These are phyloP conservation scores for Dioszegia crocea DNA, from an alignment of 768 basidiomycete species.

Conservation along the genomic window DNA sequence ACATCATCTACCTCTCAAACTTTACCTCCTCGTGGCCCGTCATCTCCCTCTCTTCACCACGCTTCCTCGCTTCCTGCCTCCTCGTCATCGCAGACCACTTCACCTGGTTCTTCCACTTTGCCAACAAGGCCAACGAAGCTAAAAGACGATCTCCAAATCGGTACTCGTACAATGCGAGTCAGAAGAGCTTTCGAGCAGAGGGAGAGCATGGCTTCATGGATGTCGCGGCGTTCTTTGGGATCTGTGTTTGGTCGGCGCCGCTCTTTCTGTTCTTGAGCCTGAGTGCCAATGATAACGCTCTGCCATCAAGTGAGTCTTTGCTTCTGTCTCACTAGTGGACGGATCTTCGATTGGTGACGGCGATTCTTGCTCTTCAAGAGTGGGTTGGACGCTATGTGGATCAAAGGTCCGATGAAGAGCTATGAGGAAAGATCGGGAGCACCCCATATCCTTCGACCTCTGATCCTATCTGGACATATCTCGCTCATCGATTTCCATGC, in stretches of 20 bases:
- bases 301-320: conserved; percentile 58
- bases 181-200: background rate
- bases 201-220: conserved; percentile 50
- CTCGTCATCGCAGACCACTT: conserved; percentile 89
- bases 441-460: too few species aligned
- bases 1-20: conserved; percentile 85
- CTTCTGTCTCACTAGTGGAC: too few species aligned
- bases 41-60: conserved; percentile 79
- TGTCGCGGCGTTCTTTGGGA: conserved; percentile 55
- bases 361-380: too few species aligned
- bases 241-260: conserved; percentile 61
- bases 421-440: too few species aligned
- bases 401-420: too few species aligned
- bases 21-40: conserved; percentile 86
- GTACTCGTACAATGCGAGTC: conserved; percentile 30
- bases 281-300: conserved; percentile 92
- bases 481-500: too few species aligned
- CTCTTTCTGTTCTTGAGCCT: conserved; percentile 92
- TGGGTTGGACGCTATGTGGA: too few species aligned
- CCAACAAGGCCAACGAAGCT: conserved; percentile 51
- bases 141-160: conserved; percentile 25
- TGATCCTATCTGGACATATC: too few species aligned
- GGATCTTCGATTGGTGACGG: too few species aligned
- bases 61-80: conserved; percentile 78
- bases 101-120: conserved; percentile 94